These are phyloP conservation scores for Pleurotus tuoliensis DNA, from an alignment of 768 basidiomycete species.

Conservation along the genomic window DNA sequence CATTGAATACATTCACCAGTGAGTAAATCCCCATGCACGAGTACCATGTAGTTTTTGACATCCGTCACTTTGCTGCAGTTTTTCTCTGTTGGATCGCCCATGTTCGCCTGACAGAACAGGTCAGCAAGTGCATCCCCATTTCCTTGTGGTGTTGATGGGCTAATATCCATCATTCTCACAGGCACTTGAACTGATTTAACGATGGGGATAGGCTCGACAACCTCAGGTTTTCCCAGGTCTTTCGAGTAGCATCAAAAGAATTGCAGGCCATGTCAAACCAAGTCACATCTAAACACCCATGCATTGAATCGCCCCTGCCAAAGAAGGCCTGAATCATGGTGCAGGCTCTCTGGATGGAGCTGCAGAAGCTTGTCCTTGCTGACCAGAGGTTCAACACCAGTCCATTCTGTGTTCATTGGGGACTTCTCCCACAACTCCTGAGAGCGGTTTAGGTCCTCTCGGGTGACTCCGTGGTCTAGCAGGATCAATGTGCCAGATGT, in stretches of 20 bases:
- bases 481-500: slow-evolving; percentile 29
- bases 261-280: slow-evolving; percentile 21
- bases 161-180: slow-evolving; percentile 16
- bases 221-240: slow-evolving; percentile 16
- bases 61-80: not conserved
- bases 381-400: slow-evolving; percentile 5
- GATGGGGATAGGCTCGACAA: slow-evolving; percentile 22
- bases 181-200: slow-evolving; percentile 17
- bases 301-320: slow-evolving; percentile 19
- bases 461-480: slow-evolving; percentile 18
- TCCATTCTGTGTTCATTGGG: slow-evolving; percentile 15
- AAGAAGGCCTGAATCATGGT: slow-evolving; percentile 14
- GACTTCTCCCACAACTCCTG: slow-evolving; percentile 28
- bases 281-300: slow-evolving; percentile 23
- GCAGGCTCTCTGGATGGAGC: slow-evolving; percentile 15
- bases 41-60: slow-evolving; percentile 13
- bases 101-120: slow-evolving; percentile 16
- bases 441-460: slow-evolving; percentile 25
- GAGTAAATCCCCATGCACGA: slow-evolving; percentile 21
- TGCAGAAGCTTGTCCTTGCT: slow-evolving; percentile 12
- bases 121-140: slow-evolving; percentile 17
- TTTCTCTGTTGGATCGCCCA: slow-evolving; percentile 18
- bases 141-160: slow-evolving; percentile 15
- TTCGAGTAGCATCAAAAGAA: slow-evolving; percentile 17
- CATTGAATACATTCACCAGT: slow-evolving; percentile 15